Evolutionary conservation across 2,329 filamentous ascomycete species (phyloP), one percentile per base, ranked within the genome.

Genomic region (Esteya vermicola): DNA sequence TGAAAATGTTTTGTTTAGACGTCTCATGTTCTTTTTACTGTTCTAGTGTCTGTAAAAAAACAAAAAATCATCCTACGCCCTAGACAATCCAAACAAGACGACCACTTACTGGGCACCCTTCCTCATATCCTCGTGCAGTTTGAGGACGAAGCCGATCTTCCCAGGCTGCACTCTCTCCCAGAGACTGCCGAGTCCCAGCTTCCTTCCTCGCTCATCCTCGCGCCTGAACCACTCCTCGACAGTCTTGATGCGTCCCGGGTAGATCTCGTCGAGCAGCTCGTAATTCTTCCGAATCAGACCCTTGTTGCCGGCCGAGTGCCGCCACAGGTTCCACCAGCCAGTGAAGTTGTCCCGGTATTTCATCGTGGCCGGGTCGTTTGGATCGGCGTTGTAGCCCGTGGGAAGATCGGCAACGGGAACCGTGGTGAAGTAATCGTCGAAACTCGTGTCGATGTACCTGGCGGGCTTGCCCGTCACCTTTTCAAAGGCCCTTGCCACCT

Each of bases 211-310:
- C 12, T 60, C 48, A 25, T 65, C 55, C 46, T 64, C 58, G 8
- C 46, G 48, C 4, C 51, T 45, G 35, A 72, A 64, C 57, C 63
- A 74, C 45, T 72, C 61, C 48, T 68, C 65, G 0, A 59, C 64
- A 26, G 53, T 64, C 48, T 51, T 60, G 41, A 69, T 63, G n/a
- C 69, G 55, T 2, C 49, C 48, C 1, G 69, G 68, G 48, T 66
- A 58, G 36, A 74, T 72, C 51, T 66, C 58, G 48, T 72, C 68
- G 32, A 74, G 50, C 16, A 72, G 44, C 13, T 47, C 53, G 47
- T 69, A 70, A 47, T 73, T 62, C 37, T 67, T 57, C 43, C 51
- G 50, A 2, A 69, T 46, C 6, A 70, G 45, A 0, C 62, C 62
- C 22, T 52, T 49, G 39, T 66, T 64, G 0, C 54, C 56, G 0